Evolutionary conservation across 768 basidiomycete species (phyloP), one percentile per base, ranked within the genome.

Genomic region (Fomitopsis serialis): DNA sequence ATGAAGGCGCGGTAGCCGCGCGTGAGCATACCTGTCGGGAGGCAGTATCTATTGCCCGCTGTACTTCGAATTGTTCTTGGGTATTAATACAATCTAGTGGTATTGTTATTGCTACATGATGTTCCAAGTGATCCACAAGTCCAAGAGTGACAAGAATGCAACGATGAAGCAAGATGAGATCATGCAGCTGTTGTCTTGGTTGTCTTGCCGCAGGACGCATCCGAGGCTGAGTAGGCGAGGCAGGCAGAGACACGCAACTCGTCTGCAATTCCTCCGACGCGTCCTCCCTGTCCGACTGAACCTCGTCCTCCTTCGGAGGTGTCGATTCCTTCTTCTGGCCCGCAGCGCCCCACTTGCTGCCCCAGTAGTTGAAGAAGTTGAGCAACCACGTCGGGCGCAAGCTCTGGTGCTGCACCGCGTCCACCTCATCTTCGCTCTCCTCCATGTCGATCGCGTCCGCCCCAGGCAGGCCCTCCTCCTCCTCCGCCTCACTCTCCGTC

Each of bases 381-480:
- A 91, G 69, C 50, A 89, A 64, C 89, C 89, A 90, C 75, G 88
- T 82, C 35, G 87, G 87, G 51, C 80, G 81, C 65, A 87, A 81
- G 21, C 70, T 71, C 29, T 76, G 76, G 66, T 82, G 76, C 62
- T 76, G 75, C 44, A 83, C 79, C 37, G 78, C 79, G 53, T 79
- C 79, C 52, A 67, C 66, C 57, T 79, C 82, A 48, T 80, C 78
- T 22, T 62, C 70, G 29, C 70, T 68, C 4, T 67, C 70, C 21
- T 60, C 60, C 13, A 61, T 37, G 11, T 53, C 58, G n/a, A 61
- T 45, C 24, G 60, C 61, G 6, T 57, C 55, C 23, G 59, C 58
- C 22, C 64, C 70, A 21, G 67, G 61, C 35, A 72, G 44, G 48
- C 59, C 69, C 32, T 68, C 70, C 65, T 91, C 89, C 60, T 91